Evolutionary conservation across 495 filamentous ascomycete genomes (phyloP), one percentile per base, ranked within the genome.

Genomic region (Tuber aestivum): DNA sequence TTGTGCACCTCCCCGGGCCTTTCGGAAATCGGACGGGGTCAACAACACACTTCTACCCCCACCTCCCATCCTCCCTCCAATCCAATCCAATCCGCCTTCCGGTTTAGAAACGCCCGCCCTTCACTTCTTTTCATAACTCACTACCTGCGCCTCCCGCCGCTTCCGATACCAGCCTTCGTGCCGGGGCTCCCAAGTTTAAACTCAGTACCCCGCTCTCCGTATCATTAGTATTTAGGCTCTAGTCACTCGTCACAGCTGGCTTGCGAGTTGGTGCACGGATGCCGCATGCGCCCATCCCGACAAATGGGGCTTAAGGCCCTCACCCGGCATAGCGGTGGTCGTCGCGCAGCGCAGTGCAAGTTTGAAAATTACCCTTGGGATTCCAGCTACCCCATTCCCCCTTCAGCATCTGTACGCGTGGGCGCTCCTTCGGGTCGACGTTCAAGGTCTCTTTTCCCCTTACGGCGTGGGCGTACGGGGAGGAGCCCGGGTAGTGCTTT

Each of bases 321-420:
- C 71, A 75, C 42, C 71, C 69, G 44, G 76, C 72, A 84, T 42
- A 85, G 84, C n/a, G 86, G 85, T 75, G 85, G 83, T 87, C 83
- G 78, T 89, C 88, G 76, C 87, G 89, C 16, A 86, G 86, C 85
- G 75, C 83, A 85, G 69, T 82, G 81, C 38, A 83, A 75, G 77
- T 86, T 83, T 72, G 7, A 32, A 89, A 79, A 72, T 82, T 79
- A 71, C 83, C 69, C 44, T 84, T 84, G 2, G 88, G 85, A 75
- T 89, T 83, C 16, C 88, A 88, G 0, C 87, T 84, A 21, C 85
- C 86, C 87, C 88, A 90, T 70, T 83, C 82, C 42, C 82, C 72
- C 74, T 87, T 84, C 89, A 90, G 90, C 83, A 87, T 87, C 76
- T 90, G 86, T 41, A 91, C 84, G 75, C 90, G 87, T 4, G 88